A percentile compares a stretch with the other conserved stretches of the same genome.
Evolutionary conservation across 129 eudicot species (phyloP).

Genomic region (Escallonia rubra): DNA sequence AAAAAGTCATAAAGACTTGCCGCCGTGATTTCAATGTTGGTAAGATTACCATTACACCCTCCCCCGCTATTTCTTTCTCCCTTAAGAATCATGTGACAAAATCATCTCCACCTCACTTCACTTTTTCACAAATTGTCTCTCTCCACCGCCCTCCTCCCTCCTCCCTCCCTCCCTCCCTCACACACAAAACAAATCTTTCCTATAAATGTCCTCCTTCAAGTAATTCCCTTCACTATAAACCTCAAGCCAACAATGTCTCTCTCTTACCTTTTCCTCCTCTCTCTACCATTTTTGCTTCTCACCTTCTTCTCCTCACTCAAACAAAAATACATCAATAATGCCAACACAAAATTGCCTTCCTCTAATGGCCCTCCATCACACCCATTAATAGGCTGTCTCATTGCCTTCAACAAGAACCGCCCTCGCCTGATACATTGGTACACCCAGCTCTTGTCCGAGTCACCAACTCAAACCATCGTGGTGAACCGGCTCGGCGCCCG

Average conservation of each 20-base stretch:
- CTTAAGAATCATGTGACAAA: neutral
- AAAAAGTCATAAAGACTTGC: no score
- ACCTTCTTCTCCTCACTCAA: conserved; percentile 19
- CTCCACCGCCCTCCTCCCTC: no score
- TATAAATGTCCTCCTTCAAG: no score
- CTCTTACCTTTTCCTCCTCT: conserved; percentile 18
- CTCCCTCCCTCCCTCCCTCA: no score
- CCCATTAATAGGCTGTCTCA: conserved; percentile 56
- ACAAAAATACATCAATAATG: neutral
- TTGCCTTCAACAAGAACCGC: conserved; percentile 55
- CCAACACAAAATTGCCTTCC: neutral
- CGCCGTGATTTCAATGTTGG: neutral
- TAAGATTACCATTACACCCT: neutral
- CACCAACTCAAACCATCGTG: conserved; percentile 59
- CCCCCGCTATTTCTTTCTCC: neutral
- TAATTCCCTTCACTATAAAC: neutral
- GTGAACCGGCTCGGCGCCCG: conserved; percentile 43
- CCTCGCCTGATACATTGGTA: conserved; percentile 65
- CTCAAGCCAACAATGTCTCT: neutral
- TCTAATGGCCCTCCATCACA: conserved; percentile 29
- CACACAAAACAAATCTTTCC: no score
- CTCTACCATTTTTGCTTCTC: conserved; percentile 16
- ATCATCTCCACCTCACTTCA: neutral
- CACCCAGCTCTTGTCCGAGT: conserved; percentile 51
- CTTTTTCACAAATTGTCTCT: no score